A percentile compares a stretch with the other conserved stretches of the same genome.
phyloP scores from a whole-genome alignment of 371 early-diverging fungal genomes.

The Zopfochytrium polystomum region DNA sequence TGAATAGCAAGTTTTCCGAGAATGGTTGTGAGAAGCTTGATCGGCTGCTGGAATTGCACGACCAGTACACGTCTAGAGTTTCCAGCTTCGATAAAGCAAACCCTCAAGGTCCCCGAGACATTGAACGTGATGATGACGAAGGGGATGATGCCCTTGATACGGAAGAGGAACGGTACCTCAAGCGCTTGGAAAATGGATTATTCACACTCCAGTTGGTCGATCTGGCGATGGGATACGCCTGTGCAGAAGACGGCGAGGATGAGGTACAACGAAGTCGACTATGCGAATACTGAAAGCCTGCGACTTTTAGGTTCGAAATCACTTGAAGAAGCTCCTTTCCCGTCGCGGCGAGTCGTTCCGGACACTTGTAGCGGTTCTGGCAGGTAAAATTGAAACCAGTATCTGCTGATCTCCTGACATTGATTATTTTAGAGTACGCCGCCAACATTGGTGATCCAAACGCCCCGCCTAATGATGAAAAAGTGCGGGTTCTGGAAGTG shows the following conservation, averaged over 20 bases:
- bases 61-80: conserved; percentile 63
- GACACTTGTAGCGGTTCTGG: conserved; percentile 5
- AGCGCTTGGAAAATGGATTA: conserved; percentile 74
- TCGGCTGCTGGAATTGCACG: conserved; percentile 70
- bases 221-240: conserved; percentile 27
- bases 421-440: too few relatives aligned
- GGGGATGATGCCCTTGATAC: conserved; percentile 54
- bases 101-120: conserved; percentile 3
- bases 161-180: conserved; percentile 60
- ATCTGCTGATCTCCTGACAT: too few relatives aligned
- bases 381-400: too few relatives aligned
- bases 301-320: conserved; percentile 7
- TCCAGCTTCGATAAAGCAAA: conserved; percentile 47
- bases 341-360: conserved; percentile 9
- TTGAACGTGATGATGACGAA: conserved; percentile 27
- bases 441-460: conserved; percentile 9
- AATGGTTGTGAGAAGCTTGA: conserved; percentile 74
- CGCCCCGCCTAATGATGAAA: background rate
- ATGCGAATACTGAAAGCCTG: too few relatives aligned
- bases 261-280: conserved; percentile 1
- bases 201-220: conserved; percentile 75
- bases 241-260: conserved; percentile 18
- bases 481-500: background rate
- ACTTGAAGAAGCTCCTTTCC: conserved; percentile 5
- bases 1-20: conserved; percentile 81